Evolutionary conservation across 2,329 filamentous ascomycete species (phyloP), one percentile per base, ranked within the genome.

Genomic region (Talaromyces rugulosus): DNA sequence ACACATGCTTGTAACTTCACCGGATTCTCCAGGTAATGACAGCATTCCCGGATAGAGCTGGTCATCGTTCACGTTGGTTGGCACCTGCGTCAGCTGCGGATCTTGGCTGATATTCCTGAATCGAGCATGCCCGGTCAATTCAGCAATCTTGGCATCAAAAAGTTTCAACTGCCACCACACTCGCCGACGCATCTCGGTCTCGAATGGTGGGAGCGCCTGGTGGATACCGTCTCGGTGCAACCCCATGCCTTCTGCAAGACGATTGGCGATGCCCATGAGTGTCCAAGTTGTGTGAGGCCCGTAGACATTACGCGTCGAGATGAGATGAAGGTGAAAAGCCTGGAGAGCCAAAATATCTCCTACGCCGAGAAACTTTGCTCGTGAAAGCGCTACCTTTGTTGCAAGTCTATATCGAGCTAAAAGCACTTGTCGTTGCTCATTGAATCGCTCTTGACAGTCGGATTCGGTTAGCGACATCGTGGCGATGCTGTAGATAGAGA

Each of bases 111-210:
- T 91, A 59, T 85, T 83, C 0, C 88, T 88, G n/a, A 55, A 11
- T 23, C 52, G 31, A 28, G 87, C 82, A 11, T 89, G 89, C 0
- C 89, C 90, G 64, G 90, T 89, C 1, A 87, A 85, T 74, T 92
- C 89, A 69, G 86, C 90, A 0, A 89, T 91, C 47, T 88, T 82
- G 61, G 91, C 83, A 70, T 92, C 89, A 7, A 92, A 80, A 70
- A 90, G 90, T 73, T 88, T 91, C 18, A 92, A 80, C 68, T 92
- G 89, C 70, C 91, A 87, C 89, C 89, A 92, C 36, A 92, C 80
- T 42, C 92, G 77, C 4, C 89, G 84, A 11, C 89, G 85, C 2
- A 91, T 80, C 58, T 92, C 88, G 0, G 85, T 87, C 67, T 92
- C 89, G 4, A 91, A 76, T 0, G 89, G 82, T 0, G 82, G 77